These are phyloP conservation scores for Mucor plumbeus DNA, from an alignment of 371 early-diverging fungal genomes.

Conservation along the genomic window DNA sequence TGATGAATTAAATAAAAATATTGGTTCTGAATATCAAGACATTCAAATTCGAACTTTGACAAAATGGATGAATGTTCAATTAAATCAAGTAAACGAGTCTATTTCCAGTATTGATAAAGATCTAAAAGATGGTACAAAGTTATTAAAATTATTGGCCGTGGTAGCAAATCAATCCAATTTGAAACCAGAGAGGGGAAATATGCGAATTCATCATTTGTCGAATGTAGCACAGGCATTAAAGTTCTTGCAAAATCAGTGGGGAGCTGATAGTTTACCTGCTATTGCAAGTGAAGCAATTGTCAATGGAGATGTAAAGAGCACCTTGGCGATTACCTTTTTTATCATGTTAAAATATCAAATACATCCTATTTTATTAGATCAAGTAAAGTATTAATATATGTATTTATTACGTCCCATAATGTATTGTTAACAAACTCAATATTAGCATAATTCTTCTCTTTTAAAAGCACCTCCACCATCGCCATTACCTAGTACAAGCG, in stretches of 20 bases:
- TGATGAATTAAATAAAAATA: slow-evolving; percentile 37
- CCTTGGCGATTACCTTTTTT: slow-evolving; percentile 79
- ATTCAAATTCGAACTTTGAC: slow-evolving; percentile 82
- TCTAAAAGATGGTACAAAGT: slow-evolving; percentile 65
- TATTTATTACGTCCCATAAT: not conserved
- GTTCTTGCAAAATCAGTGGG: slow-evolving; percentile 65
- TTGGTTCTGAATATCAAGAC: slow-evolving; percentile 54
- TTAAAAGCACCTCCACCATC: slow-evolving; percentile 23
- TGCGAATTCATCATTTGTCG: slow-evolving; percentile 79
- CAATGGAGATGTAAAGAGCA: slow-evolving; percentile 84
- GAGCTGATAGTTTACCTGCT: slow-evolving; percentile 67
- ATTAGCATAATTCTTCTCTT: not conserved
- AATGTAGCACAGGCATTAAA: slow-evolving; percentile 78
- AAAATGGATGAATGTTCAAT: slow-evolving; percentile 83
- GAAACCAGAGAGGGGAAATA: slow-evolving; percentile 64
- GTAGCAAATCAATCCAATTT: slow-evolving; percentile 51
- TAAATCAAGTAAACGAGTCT: slow-evolving; percentile 52
- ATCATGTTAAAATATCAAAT: slow-evolving; percentile 77
- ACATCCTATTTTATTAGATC: slow-evolving; percentile 43
- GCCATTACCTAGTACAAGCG: slow-evolving; percentile 26
- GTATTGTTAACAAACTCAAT: too few species aligned
- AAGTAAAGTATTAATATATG: not conserved
- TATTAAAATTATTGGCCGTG: slow-evolving; percentile 62
- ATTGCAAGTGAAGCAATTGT: slow-evolving; percentile 84
- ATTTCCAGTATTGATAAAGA: slow-evolving; percentile 56